Conservation (phyloP, 352 stramenopile species). For the Globisporangium nagaii region DNA sequence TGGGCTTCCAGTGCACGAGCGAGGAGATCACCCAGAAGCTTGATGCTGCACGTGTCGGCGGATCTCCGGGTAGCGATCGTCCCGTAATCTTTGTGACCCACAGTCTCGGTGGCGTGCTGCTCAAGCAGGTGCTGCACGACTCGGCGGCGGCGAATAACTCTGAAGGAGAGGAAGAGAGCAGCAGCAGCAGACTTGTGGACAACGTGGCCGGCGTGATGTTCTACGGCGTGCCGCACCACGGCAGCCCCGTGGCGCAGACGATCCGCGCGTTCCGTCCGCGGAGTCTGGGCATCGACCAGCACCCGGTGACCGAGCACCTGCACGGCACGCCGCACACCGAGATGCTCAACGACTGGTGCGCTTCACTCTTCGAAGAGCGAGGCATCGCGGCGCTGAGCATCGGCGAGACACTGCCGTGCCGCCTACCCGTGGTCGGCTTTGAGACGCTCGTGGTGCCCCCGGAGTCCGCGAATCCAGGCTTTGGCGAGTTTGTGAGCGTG, state of each 20-base stretch:
- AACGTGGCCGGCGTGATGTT: constrained; percentile 73
- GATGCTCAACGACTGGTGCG: constrained; percentile 79
- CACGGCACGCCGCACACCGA: constrained; percentile 70
- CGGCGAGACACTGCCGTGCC: constrained; percentile 56
- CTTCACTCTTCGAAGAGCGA: constrained; percentile 41
- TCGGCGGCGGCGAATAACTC: constrained; percentile 8
- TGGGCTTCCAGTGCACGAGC: constrained; percentile 68
- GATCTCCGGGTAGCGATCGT: constrained; percentile 28
- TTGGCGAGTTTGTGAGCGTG: constrained; percentile 64
- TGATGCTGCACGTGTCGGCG: constrained; percentile 51
- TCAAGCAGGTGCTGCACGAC: constrained; percentile 80
- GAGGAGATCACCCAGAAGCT: constrained; percentile 60
- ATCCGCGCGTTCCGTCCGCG: constrained; percentile 54
- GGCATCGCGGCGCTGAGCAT: constrained; percentile 58
- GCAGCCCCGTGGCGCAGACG: constrained; percentile 63
- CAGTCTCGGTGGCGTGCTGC: constrained; percentile 73
- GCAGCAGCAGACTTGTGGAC: constrained; percentile 31
- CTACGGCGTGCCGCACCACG: constrained; percentile 74
- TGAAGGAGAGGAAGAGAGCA: too few species aligned
- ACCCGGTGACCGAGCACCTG: constrained; percentile 69
- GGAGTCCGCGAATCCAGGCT: constrained; percentile 62
- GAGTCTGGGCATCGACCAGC: constrained; percentile 42
- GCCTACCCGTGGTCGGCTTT: constrained; percentile 57
- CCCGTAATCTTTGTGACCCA: constrained; percentile 84
- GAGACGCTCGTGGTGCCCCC: constrained; percentile 72